phyloP scores from a whole-genome alignment of 1,284 basidiomycete genomes.

The Apiotrichum gamsii region DNA sequence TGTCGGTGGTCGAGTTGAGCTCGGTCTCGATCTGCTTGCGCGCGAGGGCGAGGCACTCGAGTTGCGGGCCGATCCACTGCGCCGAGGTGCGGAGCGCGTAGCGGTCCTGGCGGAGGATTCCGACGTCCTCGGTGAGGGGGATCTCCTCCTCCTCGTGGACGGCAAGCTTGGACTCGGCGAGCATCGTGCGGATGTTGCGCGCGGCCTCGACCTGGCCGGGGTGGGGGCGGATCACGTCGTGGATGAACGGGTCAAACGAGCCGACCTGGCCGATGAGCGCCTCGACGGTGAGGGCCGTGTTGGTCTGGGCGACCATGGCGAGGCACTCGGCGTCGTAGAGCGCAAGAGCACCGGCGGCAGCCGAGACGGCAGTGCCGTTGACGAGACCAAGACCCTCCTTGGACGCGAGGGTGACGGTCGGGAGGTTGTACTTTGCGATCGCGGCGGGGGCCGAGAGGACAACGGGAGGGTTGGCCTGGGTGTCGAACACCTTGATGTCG shows the following conservation, averaged over 20 bases:
- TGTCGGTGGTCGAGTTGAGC: conserved; percentile 21
- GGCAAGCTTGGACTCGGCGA: conserved; percentile 14
- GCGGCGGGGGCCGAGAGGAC: conserved; percentile 10
- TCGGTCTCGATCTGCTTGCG: conserved; percentile 18
- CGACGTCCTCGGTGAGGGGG: conserved; percentile 10
- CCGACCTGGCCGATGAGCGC: conserved; percentile 16
- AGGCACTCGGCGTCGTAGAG: conserved; percentile 22
- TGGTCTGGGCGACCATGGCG: conserved; percentile 14
- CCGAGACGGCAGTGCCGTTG: conserved; percentile 18
- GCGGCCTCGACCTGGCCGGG: conserved; percentile 14
- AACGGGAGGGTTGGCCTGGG: neutral
- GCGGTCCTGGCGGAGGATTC: conserved; percentile 19
- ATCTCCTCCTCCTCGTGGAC: conserved; percentile 15
- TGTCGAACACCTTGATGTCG: conserved; percentile 20
- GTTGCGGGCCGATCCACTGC: conserved; percentile 20
- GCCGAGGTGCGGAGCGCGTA: conserved; percentile 18
- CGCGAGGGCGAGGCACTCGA: conserved; percentile 13
- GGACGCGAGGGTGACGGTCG: conserved; percentile 9
- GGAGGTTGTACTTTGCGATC: conserved; percentile 15
- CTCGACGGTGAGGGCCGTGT: conserved; percentile 17
- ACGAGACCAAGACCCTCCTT: conserved; percentile 20
- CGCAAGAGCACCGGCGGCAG: conserved; percentile 14
- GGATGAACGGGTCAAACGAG: conserved; percentile 16
- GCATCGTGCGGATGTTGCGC: conserved; percentile 14
- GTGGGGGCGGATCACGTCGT: conserved; percentile 16